phyloP scores from a whole-genome alignment of 164 flowering plant species.

The Brasenia schreberi region DNA sequence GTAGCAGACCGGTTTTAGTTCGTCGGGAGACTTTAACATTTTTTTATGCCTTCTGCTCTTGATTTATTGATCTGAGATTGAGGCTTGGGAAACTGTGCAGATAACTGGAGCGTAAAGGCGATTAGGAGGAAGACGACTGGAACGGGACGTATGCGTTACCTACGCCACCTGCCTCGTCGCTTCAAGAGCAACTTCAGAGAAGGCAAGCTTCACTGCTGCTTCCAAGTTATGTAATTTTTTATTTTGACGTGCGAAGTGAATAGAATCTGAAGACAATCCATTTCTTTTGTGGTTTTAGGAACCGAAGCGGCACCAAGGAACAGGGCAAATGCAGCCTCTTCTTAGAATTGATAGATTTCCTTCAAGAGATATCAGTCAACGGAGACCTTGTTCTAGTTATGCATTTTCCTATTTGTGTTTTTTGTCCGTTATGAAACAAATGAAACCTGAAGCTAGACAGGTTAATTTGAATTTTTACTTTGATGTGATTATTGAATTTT shows the following conservation, averaged over 20 bases:
- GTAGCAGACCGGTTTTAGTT: conserved; percentile 13
- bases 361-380: not conserved
- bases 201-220: conserved; percentile 15
- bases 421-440: not conserved
- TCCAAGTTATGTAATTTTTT: not conserved
- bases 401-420: not conserved
- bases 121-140: conserved; percentile 59
- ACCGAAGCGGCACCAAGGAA: conserved; percentile 51
- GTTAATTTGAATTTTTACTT: too few species aligned
- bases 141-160: conserved; percentile 58
- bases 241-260: not conserved
- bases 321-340: conserved; percentile 25
- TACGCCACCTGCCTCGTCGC: conserved; percentile 41
- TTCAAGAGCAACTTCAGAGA: conserved; percentile 62
- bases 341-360: conserved; percentile 6
- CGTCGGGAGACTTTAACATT: not conserved
- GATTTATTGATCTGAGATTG: conserved; percentile 1
- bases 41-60: not conserved
- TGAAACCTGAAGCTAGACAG: too few species aligned
- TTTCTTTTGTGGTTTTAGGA: conserved; percentile 16
- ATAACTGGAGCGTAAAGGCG: conserved; percentile 65
- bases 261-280: not conserved
- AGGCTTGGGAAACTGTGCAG: conserved; percentile 10
- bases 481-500: too few species aligned
- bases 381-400: not conserved